Conservation (phyloP, 2,329 filamentous ascomycete genomes). For the Stachybotrys echinatus region DNA sequence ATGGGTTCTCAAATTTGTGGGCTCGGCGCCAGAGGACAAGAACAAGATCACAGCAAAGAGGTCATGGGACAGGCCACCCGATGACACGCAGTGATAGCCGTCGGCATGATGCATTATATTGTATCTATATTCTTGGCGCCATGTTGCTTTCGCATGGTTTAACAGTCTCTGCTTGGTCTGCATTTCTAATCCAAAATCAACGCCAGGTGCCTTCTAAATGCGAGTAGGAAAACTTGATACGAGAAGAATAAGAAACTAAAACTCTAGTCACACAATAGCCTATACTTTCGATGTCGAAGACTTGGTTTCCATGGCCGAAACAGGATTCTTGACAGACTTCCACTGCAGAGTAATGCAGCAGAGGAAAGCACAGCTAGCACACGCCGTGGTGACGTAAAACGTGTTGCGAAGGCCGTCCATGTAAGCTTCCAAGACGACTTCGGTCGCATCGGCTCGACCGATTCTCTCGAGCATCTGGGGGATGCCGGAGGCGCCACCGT, state of each 20-base stretch:
- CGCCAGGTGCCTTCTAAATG: neutral
- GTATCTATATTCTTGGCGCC: constrained; percentile 1
- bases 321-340: constrained; percentile 45
- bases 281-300: neutral
- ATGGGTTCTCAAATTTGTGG: constrained; percentile 72
- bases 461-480: constrained; percentile 35
- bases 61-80: constrained; percentile 34
- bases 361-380: constrained; percentile 40
- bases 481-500: constrained; percentile 48
- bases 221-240: neutral
- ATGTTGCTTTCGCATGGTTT: neutral
- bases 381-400: constrained; percentile 47
- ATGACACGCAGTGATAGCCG: constrained; percentile 29
- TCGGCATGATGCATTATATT: constrained; percentile 2
- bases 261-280: neutral
- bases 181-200: neutral
- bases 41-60: constrained; percentile 13
- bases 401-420: constrained; percentile 43
- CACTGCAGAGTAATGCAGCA: constrained; percentile 39
- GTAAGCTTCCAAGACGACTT: constrained; percentile 41
- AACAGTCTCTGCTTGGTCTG: neutral
- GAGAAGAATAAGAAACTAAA: neutral
- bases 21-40: constrained; percentile 20
- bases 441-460: constrained; percentile 33
- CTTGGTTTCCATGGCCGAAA: neutral